Evolutionary conservation across 2,329 filamentous ascomycete genomes (phyloP), one percentile per base, ranked within the genome.

Genomic region (Pseudocercospora crystallina): DNA sequence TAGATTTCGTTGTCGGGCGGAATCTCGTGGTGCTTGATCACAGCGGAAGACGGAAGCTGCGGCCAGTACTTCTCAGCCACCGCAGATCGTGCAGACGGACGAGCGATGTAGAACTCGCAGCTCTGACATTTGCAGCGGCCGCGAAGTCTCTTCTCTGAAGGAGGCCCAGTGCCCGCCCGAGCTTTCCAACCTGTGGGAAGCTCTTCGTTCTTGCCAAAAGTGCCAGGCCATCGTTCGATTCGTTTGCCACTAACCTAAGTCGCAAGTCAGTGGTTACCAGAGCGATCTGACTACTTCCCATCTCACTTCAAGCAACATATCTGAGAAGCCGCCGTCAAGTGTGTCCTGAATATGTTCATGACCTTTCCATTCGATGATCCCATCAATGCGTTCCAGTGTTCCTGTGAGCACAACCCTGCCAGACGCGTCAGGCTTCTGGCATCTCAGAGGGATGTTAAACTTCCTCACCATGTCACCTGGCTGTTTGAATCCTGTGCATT

Each of bases 31-130:
- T 74, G 79, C 0, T 80, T 76, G 1, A 78, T 60, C 12, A 53
- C 47, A 12, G 32, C 26, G 14, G 46, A 35, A 13, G 17, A 36
- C 17, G 80, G 71, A 8, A 83, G 63, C 57, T 87, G 80, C 9
- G 81, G 65, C 67, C 77, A 81, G 15, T 70, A 69, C 3, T 80
- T 79, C 20, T 67, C 67, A 1, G 75, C 74, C 4, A 71, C 46
- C 5, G 62, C 63, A 42, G 80, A 82, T 5, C 65, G 64, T 1
- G 61, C 64, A 50, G 78, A 72, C 0, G 84, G 84, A 2, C 76
- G 76, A 4, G 77, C 78, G 60, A 88, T 75, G 59, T 71, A 73
- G 63, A 87, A 81, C 10, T 73, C 64, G 10, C 87, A 73, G 2
- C 73, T 76, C 4, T 73, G 70, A 64, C 83, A 87, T 59, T 79